Conservation (phyloP, 2,329 filamentous ascomycete species). For the Fusarium buxicola region DNA sequence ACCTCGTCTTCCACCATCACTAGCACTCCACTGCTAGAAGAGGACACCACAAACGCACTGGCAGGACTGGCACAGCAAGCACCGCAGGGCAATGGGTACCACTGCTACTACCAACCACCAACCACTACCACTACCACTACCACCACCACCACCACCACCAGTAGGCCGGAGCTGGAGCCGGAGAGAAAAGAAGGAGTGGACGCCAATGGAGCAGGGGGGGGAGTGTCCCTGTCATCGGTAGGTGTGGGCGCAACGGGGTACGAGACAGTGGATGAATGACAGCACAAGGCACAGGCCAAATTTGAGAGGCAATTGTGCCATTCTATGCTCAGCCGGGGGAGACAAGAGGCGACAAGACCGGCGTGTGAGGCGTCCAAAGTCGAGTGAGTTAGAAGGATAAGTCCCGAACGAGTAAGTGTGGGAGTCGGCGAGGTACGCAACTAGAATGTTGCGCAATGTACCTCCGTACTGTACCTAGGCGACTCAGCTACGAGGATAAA, state of each 20-base stretch:
- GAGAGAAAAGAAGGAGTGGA: slow-evolving; percentile 37
- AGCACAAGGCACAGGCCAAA: slow-evolving; percentile 27
- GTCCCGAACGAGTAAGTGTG: background rate
- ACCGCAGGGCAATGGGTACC: slow-evolving; percentile 3
- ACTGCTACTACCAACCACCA: background rate
- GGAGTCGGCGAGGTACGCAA: slow-evolving; percentile 18
- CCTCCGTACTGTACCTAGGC: background rate
- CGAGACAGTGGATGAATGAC: slow-evolving; percentile 29
- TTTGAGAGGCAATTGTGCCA: slow-evolving; percentile 33
- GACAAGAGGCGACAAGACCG: slow-evolving; percentile 33
- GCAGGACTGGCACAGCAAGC: slow-evolving; percentile 18
- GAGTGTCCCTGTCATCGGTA: background rate
- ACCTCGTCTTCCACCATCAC: slow-evolving; percentile 17
- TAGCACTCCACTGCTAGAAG: slow-evolving; percentile 11
- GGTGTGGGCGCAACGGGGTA: slow-evolving; percentile 27
- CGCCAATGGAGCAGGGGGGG: slow-evolving; percentile 27
- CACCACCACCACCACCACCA: slow-evolving; percentile 31
- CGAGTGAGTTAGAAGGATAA: slow-evolving; percentile 20
- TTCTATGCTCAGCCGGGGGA: slow-evolving; percentile 20
- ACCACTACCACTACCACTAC: background rate
- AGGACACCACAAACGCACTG: slow-evolving; percentile 32
- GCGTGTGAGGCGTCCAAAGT: slow-evolving; percentile 5
- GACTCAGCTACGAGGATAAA: slow-evolving; percentile 13
- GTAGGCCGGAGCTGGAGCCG: slow-evolving; percentile 41
- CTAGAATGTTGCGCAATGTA: slow-evolving; percentile 24